Evolutionary conservation across 176 grass and related monocot genomes (phyloP), one percentile per base, ranked within the genome.

Genomic region (Oryza glaberrima): DNA sequence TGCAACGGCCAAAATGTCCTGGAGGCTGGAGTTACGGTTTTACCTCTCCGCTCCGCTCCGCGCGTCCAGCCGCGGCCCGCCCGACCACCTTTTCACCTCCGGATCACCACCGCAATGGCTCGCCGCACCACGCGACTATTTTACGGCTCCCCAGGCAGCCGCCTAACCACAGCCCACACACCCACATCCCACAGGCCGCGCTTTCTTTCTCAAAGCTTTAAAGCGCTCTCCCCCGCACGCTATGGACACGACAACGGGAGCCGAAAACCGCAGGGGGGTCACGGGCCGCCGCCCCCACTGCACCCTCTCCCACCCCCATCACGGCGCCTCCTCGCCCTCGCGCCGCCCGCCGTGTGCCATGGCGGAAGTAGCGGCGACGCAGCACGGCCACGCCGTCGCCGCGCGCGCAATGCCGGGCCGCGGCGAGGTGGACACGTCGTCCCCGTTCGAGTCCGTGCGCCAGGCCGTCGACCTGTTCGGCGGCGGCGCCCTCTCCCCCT

Each of bases 381-480:
- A 38, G 46, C 44, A 84, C 74, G 73, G 73, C 43, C 44, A 84
- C 74, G 73, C 77, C 43, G 72, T 76, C 49, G 40, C 71, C 20
- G 80, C 65, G 56, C 70, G 3, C 49, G 60, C 35, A 78, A 92
- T 83, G 88, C 79, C 61, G 41, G 87, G 85, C 17, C 84, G 78
- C 51, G 91, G 90, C 61, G 92, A 93, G 96, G 96, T 98, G 63
- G 96, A 98, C 87, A 90, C 89, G 28, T 92, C 96, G 14, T 92
- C 91, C 22, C 91, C 83, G 72, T 98, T 98, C 77, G 77, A 79
- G 67, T 98, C 96, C 36, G 96, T 98, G 72, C 92, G 90, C 44
- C 89, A 90, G 87, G 93, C 96, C 75, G 83, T 98, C 65, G 56
- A 88, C 68, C 89, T 75, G 20, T 98, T 95, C 77, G 91, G 90